Conservation (phyloP, 2,329 filamentous ascomycete species). For the Akanthomyces lecanii region DNA sequence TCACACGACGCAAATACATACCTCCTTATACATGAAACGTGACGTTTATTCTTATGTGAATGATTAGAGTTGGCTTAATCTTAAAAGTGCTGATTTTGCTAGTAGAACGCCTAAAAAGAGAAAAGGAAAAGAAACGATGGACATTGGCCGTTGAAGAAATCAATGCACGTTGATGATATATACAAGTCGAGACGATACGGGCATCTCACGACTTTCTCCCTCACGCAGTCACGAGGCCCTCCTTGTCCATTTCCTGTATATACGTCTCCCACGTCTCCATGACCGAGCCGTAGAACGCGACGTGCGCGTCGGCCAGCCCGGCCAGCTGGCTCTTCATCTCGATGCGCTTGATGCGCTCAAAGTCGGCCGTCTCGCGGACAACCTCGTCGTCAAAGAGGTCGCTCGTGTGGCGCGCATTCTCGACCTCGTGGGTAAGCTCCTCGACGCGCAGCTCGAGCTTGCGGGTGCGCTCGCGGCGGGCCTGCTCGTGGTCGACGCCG, state of each 20-base stretch:
- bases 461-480: slow-evolving; percentile 77
- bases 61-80: background rate
- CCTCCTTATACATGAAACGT: too few species aligned
- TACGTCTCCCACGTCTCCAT: slow-evolving; percentile 86
- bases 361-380: slow-evolving; percentile 85
- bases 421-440: slow-evolving; percentile 83
- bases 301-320: slow-evolving; percentile 76
- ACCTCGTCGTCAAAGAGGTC: slow-evolving; percentile 97
- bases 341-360: slow-evolving; percentile 91
- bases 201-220: background rate
- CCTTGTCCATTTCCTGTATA: slow-evolving; percentile 78
- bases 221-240: slow-evolving; percentile 36
- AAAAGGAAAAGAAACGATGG: background rate
- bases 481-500: slow-evolving; percentile 93
- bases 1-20: too few species aligned
- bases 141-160: background rate
- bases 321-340: slow-evolving; percentile 89
- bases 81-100: background rate
- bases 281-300: slow-evolving; percentile 78
- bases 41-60: too few species aligned
- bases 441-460: slow-evolving; percentile 92
- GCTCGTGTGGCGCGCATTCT: slow-evolving; percentile 77
- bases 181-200: background rate
- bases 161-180: background rate
- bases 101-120: background rate